A percentile compares a stretch with the other conserved stretches of the same genome.
Evolutionary conservation across 2,329 filamentous ascomycete species (phyloP).

Genomic region (Talaromyces pinophilus): DNA sequence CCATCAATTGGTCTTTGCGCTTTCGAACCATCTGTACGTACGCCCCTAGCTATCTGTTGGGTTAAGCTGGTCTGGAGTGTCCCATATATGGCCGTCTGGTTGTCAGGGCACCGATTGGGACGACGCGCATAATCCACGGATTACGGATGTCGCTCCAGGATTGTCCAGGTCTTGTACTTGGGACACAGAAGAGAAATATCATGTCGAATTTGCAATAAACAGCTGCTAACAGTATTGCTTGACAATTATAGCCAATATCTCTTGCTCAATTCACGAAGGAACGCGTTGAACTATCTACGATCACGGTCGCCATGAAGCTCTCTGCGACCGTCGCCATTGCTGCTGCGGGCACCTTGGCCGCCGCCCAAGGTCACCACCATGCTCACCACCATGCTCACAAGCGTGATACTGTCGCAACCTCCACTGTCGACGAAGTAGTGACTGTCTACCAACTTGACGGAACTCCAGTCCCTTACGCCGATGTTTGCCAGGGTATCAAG

Average conservation of each 20-base stretch:
- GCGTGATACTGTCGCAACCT: constrained; percentile 51
- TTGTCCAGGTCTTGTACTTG: neutral
- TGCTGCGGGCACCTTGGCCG: constrained; percentile 45
- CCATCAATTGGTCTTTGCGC: neutral
- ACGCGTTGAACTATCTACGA: neutral
- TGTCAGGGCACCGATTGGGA: neutral
- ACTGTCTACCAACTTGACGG: constrained; percentile 73
- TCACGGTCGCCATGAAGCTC: constrained; percentile 42
- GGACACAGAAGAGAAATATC: neutral
- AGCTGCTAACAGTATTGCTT: neutral
- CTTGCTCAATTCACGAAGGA: neutral
- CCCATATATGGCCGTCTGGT: neutral
- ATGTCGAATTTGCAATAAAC: neutral
- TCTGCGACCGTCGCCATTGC: constrained; percentile 44
- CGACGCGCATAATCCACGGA: neutral
- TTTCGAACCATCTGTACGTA: neutral
- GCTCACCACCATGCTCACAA: constrained; percentile 45
- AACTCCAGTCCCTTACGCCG: constrained; percentile 56
- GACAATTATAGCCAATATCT: neutral
- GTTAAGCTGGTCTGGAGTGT: neutral
- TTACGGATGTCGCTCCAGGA: neutral
- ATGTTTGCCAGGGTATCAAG: constrained; percentile 71
- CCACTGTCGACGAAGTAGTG: constrained; percentile 62
- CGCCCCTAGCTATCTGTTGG: neutral
- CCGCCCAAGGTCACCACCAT: constrained; percentile 48